These are phyloP conservation scores for Chaetomidium leptoderma DNA, from an alignment of 495 filamentous ascomycete genomes.

Conservation along the genomic window DNA sequence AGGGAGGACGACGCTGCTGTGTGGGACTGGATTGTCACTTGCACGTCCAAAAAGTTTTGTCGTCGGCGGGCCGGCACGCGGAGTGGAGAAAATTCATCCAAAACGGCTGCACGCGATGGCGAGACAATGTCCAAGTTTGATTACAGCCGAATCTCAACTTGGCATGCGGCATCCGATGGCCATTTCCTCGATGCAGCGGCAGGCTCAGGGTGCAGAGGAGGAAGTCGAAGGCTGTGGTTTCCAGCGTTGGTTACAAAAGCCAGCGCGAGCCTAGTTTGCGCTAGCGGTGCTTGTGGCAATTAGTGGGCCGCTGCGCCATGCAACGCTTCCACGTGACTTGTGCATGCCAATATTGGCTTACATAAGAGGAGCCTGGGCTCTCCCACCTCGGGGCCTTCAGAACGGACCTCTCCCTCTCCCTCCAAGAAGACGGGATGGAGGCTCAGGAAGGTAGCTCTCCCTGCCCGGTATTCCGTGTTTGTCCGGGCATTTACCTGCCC, in stretches of 20 bases:
- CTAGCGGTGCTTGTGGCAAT: slow-evolving; percentile 10
- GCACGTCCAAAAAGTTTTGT: slow-evolving; percentile 32
- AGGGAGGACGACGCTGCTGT: slow-evolving; percentile 23
- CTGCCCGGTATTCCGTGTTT: no score
- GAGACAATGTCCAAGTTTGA: slow-evolving; percentile 9
- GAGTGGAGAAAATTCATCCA: slow-evolving; percentile 22
- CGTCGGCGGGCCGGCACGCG: slow-evolving; percentile 20
- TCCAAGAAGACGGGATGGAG: no score
- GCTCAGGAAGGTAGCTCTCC: no score
- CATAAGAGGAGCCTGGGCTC: background rate
- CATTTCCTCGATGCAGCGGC: slow-evolving; percentile 16
- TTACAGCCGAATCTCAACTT: slow-evolving; percentile 8
- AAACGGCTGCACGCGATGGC: slow-evolving; percentile 20
- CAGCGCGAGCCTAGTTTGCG: slow-evolving; percentile 12
- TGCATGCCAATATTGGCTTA: background rate
- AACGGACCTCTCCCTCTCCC: no score
- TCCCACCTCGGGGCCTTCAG: no score
- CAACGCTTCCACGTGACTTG: slow-evolving; percentile 16
- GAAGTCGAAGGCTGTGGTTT: slow-evolving; percentile 18
- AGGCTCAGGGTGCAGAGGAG: slow-evolving; percentile 16
- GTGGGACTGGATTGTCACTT: slow-evolving; percentile 1
- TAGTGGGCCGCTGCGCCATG: slow-evolving; percentile 16
- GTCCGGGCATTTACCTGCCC: no score
- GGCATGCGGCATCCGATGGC: slow-evolving; percentile 19
- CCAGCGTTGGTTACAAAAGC: slow-evolving; percentile 25